Percentiles rank a stretch among this genome's conserved stretches.
phyloP scores from a whole-genome alignment of 768 basidiomycete genomes.

The Agrocybe chaxingu region DNA sequence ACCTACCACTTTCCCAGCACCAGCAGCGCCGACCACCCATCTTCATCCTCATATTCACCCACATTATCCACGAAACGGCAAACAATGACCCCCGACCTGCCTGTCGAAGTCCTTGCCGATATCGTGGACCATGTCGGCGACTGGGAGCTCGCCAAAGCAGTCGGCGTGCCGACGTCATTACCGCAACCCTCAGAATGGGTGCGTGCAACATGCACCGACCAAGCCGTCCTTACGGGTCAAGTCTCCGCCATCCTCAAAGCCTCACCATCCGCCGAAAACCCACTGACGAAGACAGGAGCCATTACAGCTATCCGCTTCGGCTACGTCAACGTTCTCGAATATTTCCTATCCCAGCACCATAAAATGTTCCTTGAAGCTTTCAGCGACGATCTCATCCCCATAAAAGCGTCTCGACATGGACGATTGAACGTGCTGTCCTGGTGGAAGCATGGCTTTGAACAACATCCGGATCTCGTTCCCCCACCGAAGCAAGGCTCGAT shows the following conservation, averaged over 20 bases:
- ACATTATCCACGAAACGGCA: slow-evolving; percentile 25
- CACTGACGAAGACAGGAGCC: slow-evolving; percentile 70
- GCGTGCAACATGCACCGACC: slow-evolving; percentile 65
- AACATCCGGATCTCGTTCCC: slow-evolving; percentile 57
- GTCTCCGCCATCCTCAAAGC: slow-evolving; percentile 58
- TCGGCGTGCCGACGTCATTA: slow-evolving; percentile 70
- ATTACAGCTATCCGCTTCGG: slow-evolving; percentile 66
- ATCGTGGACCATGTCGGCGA: slow-evolving; percentile 78
- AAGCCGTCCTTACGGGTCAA: slow-evolving; percentile 66
- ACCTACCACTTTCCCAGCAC: slow-evolving; percentile 59
- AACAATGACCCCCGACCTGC: slow-evolving; percentile 55
- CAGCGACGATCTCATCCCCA: slow-evolving; percentile 67
- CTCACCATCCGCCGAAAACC: slow-evolving; percentile 47
- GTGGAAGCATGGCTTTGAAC: slow-evolving; percentile 70
- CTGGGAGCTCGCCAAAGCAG: slow-evolving; percentile 81
- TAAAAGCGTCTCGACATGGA: slow-evolving; percentile 75
- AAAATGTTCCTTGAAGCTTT: slow-evolving; percentile 63
- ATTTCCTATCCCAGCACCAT: slow-evolving; percentile 64
- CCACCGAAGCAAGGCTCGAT: slow-evolving; percentile 53
- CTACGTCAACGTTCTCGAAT: slow-evolving; percentile 73
- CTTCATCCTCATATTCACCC: slow-evolving; percentile 28
- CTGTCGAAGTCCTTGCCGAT: slow-evolving; percentile 71
- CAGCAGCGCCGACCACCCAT: slow-evolving; percentile 21
- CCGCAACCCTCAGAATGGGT: slow-evolving; percentile 68
- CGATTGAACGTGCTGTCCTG: slow-evolving; percentile 71